These are phyloP conservation scores for Carallia brachiata DNA, from an alignment of 345 rosid genomes.

Conservation along the genomic window DNA sequence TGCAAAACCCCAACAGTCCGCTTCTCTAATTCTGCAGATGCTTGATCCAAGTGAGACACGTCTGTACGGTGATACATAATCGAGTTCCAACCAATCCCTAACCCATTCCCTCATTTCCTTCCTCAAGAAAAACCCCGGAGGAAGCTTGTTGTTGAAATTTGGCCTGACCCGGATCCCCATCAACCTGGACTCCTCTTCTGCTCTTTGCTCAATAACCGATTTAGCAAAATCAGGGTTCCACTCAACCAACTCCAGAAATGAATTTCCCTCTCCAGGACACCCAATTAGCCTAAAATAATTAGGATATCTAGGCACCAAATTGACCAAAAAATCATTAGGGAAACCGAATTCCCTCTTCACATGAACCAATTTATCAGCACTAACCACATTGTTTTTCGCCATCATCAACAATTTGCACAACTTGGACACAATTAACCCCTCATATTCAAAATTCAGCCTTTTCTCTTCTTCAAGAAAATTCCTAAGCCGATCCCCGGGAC, in stretches of 20 bases:
- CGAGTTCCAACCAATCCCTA: slow-evolving; percentile 84
- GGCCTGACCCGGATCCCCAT: slow-evolving; percentile 64
- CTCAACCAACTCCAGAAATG: slow-evolving; percentile 59
- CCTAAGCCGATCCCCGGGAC: slow-evolving; percentile 50
- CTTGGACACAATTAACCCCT: slow-evolving; percentile 59
- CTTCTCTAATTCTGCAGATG: slow-evolving; percentile 85
- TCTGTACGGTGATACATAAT: slow-evolving; percentile 80
- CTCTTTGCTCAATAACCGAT: slow-evolving; percentile 55
- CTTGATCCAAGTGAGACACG: slow-evolving; percentile 60
- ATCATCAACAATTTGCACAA: slow-evolving; percentile 83
- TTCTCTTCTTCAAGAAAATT: slow-evolving; percentile 65
- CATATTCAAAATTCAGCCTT: slow-evolving; percentile 46
- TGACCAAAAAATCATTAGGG: slow-evolving; percentile 66
- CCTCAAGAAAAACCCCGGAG: slow-evolving; percentile 61
- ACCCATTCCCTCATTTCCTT: slow-evolving; percentile 97
- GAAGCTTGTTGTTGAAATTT: slow-evolving; percentile 63
- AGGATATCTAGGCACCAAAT: slow-evolving; percentile 58
- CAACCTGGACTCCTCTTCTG: slow-evolving; percentile 48
- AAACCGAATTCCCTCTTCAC: slow-evolving; percentile 91
- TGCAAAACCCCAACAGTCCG: slow-evolving; percentile 77
- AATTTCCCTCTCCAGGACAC: slow-evolving; percentile 54
- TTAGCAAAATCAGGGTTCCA: slow-evolving; percentile 68
- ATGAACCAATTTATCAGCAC: slow-evolving; percentile 64
- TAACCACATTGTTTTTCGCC: slow-evolving; percentile 59
- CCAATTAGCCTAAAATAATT: slow-evolving; percentile 62